These are phyloP conservation scores for Penicillium sp. DNA, from an alignment of 2,329 filamentous ascomycete species.

Conservation along the genomic window DNA sequence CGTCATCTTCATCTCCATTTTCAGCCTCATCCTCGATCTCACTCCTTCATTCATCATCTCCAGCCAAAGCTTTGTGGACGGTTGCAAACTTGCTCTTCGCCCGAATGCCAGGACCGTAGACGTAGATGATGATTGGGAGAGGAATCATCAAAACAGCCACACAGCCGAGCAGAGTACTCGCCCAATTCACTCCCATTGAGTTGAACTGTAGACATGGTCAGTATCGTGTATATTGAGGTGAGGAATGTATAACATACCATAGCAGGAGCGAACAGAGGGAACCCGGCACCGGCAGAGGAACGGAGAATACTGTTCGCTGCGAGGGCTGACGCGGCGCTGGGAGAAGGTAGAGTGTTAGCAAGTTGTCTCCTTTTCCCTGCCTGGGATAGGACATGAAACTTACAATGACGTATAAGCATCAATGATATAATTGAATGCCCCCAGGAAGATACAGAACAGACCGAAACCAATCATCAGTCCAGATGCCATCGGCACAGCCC, in stretches of 20 bases:
- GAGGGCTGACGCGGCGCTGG: constrained; percentile 52
- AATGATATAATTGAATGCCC: constrained; percentile 62
- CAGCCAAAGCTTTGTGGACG: constrained; percentile 20
- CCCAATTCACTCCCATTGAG: constrained; percentile 38
- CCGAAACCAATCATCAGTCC: constrained; percentile 61
- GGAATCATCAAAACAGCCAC: constrained; percentile 37
- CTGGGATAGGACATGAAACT: not conserved
- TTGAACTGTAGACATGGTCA: constrained; percentile 46
- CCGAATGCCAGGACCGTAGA: constrained; percentile 37
- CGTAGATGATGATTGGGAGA: constrained; percentile 40
- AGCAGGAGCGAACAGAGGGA: constrained; percentile 42
- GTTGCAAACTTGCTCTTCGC: constrained; percentile 42
- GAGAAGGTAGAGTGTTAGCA: not conserved
- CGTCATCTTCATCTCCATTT: not conserved
- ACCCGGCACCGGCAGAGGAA: constrained; percentile 40
- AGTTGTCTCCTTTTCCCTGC: not conserved
- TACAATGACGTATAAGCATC: constrained; percentile 60
- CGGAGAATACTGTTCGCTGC: constrained; percentile 55
- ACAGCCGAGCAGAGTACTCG: constrained; percentile 36
- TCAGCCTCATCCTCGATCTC: not conserved
- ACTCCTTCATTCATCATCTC: constrained; percentile 2
- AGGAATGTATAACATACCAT: constrained; percentile 29
- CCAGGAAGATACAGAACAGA: constrained; percentile 60
- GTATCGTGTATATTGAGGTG: not conserved
- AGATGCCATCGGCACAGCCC: constrained; percentile 45